Evolutionary conservation across 192 early-diverging fungal genomes (phyloP), one percentile per base, ranked within the genome.

Genomic region (Martensiomyces pterosporus): DNA sequence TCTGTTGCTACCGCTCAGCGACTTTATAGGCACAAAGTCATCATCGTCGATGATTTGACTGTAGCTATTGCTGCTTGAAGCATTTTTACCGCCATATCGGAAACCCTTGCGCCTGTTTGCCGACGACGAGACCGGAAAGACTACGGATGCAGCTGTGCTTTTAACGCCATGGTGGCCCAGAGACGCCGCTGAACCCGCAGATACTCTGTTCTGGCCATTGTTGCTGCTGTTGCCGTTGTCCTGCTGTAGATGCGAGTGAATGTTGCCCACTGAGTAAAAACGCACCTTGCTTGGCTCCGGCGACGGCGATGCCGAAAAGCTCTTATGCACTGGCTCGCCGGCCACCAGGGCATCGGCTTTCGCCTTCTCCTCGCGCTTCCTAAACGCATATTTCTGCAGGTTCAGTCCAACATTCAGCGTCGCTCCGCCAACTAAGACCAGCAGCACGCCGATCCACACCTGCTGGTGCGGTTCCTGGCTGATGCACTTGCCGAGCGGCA

Each of bases 331-430:
- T 1, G 35, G 21, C 1, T 21, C 33, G 4, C 13, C 53, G 9
- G 15, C 43, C 13, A 33, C 52, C 18, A 32, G 14, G 3, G 24
- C 29, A 12, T 48, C 51, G 4, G 53, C 55, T 4, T 71, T 53
- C 29, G 49, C 35, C 45, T 76, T 72, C 25, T 83, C 76, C 44
- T 81, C 66, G 0, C 81, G 74, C 52, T 87, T 86, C 6, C 84
- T 62, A 16, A 87, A 77, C 1, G 86, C 88, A 15, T 86, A 79
- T 43, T 90, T 90, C 61, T 90, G 88, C 50, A 88, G 53, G 47
- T 90, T 90, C 18, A 90, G 62, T n/a, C 88, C 88, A 40, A 90
- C 63, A 54, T 90, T 90, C 27, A 81, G 64, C 9, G 78, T 77
- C 9, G 81, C 77, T 5, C 82, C 82, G 23, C 84, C 82, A 19